Evolutionary conservation across 2,329 filamentous ascomycete genomes (phyloP), one percentile per base, ranked within the genome.

Genomic region (Davidsoniella neocaledoniae): DNA sequence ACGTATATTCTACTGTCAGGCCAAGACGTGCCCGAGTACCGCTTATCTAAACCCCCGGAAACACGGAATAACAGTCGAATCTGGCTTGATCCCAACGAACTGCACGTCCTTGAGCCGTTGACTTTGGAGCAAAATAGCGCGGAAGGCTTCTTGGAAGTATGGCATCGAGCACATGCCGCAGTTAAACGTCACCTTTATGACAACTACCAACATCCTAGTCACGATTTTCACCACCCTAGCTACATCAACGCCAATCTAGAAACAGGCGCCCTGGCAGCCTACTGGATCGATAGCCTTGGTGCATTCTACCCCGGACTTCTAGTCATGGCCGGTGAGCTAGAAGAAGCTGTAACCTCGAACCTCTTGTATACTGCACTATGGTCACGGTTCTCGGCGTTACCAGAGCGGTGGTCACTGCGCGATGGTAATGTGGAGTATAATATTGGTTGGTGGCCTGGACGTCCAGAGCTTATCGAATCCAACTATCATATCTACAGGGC

Each of bases 381-480:
- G 91, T 93, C 86, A 2, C 77, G 88, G 33, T 96, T 94, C 61
- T 82, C 85, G n/a, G 90, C 87, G 2, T 72, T 98, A 46, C 91
- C 91, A 3, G 91, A 98, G 63, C 74, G 91, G 57, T 98, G 87
- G 87, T 94, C 90, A 39, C 79, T 91, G 46, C 77, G 79, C 46
- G 85, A 87, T 21, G 83, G 83, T 25, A 79, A 81, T 49, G 81
- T 96, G 43, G 91, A 96, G 60, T 79, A 81, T 16, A 86, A 86
- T 8, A 76, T 96, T 23, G 79, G 82, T 9, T 96, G 91, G 86
- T 98, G 93, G 84, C 86, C 86, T 9, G 86, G 93, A 19, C 78
- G 91, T 21, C 91, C 91, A 4, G 91, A 98, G 63, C 96, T 96
- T 60, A 87, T 95, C 57, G 91, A 98, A 65, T 95, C 87, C 1